Conservation (phyloP, 768 basidiomycete species). For the Boletus rufocinnamomeus region DNA sequence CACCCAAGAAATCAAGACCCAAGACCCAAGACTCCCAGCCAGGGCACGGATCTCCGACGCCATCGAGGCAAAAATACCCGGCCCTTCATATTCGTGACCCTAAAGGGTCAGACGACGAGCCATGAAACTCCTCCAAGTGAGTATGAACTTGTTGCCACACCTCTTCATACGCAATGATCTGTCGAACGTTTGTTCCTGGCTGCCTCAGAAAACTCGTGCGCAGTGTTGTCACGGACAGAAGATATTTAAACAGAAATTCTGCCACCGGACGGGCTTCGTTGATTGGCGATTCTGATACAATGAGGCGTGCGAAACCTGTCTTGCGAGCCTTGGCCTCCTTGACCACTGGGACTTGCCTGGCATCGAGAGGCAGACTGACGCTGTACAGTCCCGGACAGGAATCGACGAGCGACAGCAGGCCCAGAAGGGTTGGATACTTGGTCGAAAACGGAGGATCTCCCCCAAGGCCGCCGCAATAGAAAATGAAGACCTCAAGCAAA, state of each 20-base stretch:
- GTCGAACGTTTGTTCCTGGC: background rate
- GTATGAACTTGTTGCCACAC: background rate
- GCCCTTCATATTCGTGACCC: too few species aligned
- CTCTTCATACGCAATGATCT: conserved; percentile 1
- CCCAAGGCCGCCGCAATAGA: conserved; percentile 10
- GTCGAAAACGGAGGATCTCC: conserved; percentile 4
- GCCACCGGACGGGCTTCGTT: conserved; percentile 11
- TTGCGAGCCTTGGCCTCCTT: background rate
- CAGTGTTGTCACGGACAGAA: conserved; percentile 4
- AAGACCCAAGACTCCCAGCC: background rate
- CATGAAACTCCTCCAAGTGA: background rate
- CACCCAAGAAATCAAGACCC: background rate
- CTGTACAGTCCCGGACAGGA: background rate
- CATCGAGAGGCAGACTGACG: conserved; percentile 14
- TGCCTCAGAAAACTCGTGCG: background rate
- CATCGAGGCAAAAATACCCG: background rate
- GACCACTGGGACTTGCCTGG: conserved; percentile 10
- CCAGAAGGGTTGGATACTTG: conserved; percentile 12
- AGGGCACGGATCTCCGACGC: background rate
- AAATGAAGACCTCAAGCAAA: background rate
- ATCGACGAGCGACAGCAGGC: conserved; percentile 8
- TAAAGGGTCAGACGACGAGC: background rate
- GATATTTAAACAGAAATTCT: conserved; percentile 9
- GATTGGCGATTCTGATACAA: conserved; percentile 16
- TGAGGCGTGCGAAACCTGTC: background rate